Evolutionary conservation across 768 basidiomycete species (phyloP).

Genomic region (Lentinula edodes): DNA sequence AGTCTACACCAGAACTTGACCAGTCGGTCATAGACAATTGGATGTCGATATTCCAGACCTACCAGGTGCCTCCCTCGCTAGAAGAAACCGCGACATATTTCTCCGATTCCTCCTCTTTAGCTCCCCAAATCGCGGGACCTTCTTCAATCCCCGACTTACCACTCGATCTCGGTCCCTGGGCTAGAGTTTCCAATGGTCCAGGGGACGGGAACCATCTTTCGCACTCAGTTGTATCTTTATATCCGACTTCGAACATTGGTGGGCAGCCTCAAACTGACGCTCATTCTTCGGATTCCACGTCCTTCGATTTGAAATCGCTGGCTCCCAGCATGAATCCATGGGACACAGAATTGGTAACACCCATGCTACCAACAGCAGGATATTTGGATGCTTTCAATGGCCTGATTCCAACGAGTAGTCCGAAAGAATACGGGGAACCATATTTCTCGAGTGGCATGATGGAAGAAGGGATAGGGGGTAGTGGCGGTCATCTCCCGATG

Average conservation of each 20-base stretch:
- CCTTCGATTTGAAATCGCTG: neutral
- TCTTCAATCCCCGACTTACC: conserved; percentile 5
- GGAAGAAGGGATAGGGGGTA: conserved; percentile 10
- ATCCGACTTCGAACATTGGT: neutral
- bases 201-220: neutral
- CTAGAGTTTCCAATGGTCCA: conserved; percentile 1
- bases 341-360: conserved; percentile 10
- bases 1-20: conserved; percentile 23
- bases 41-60: conserved; percentile 44
- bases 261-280: neutral
- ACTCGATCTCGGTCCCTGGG: conserved; percentile 6
- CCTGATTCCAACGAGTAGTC: neutral
- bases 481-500: conserved; percentile 9
- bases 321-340: neutral
- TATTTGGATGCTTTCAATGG: neutral
- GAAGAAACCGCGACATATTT: neutral
- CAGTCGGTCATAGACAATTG: conserved; percentile 41
- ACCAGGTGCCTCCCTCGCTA: conserved; percentile 22
- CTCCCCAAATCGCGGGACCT: conserved; percentile 1
- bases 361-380: conserved; percentile 8
- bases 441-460: neutral
- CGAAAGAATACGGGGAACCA: neutral
- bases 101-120: conserved; percentile 1
- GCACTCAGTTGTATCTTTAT: neutral
- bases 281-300: neutral